Evolutionary conservation across 306 rosid species (phyloP), one percentile per base, ranked within the genome.

Genomic region (Coriaria nepalensis): DNA sequence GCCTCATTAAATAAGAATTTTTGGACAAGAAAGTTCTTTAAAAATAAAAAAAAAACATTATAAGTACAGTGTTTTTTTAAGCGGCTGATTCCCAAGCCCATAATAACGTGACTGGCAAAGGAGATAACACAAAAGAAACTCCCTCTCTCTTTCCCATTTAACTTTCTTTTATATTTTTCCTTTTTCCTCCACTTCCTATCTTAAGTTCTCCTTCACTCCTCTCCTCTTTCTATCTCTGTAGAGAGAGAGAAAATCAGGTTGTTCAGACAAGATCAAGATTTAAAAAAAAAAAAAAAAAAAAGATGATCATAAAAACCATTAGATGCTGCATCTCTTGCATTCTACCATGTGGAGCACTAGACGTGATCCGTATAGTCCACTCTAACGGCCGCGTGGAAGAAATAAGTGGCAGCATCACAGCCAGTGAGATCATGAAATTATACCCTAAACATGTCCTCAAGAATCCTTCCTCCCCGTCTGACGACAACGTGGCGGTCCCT

Each of bases 241-340:
- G 2, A 29, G 10, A 53, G 33, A 13, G 37, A 13, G 45, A 52
- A 40, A 36, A 14, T 20, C 29, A 20, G 29, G 29, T 20, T 20
- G 29, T 20, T 20, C 29, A 20, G 29, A 20, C 29, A 20, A 20
- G 29, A 20, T 20, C 29, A 20, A 20, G 29, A 20, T 20, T 20
- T n/a, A 35, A 5, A 51, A 37, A 11, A 2, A 42, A 50, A 5
- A 53, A 35, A 15, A 9, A 54, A 43, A 12, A 15, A 29, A 11
- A 45, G 11, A 47, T 40, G 11, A 90, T 90, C 95, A 83, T 75
- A 52, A 85, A 90, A 66, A 77, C 67, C 72, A 72, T 90, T 36
- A 67, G 90, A 62, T 84, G 95, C 63, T 90, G 85, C 78, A 83
- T 90, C 64, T 78, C 97, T 58, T 90, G 97, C 86, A 81, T 90